A percentile compares a stretch with the other conserved stretches of the same genome.
phyloP scores from a whole-genome alignment of 345 rosid genomes.

The Gynandropsis gynandra region DNA sequence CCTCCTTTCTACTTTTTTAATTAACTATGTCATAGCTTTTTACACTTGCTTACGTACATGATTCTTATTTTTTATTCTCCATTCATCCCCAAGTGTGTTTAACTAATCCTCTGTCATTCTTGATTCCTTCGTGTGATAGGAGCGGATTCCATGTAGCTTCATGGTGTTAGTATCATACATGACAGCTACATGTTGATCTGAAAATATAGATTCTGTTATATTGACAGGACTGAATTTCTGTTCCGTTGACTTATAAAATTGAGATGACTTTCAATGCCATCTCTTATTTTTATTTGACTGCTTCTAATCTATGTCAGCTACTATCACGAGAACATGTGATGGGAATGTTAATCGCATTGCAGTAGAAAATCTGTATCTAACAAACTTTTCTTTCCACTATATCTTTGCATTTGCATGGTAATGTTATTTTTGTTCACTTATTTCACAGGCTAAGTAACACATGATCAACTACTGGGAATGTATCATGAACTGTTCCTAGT shows the following conservation, averaged over 20 bases:
- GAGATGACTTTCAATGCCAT: too few species aligned
- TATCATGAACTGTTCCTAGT: conserved; percentile 9
- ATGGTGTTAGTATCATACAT: not conserved
- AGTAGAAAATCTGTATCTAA: not conserved
- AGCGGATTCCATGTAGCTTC: not conserved
- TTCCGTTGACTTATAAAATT: too few species aligned
- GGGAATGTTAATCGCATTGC: conserved; percentile 1
- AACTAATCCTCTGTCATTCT: conserved; percentile 5
- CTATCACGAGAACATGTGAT: not conserved
- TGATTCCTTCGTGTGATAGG: conserved; percentile 21
- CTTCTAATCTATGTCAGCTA: too few species aligned
- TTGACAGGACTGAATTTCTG: too few species aligned
- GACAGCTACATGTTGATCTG: not conserved
- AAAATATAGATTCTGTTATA: not conserved
- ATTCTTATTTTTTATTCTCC: not conserved
- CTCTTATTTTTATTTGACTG: too few species aligned
- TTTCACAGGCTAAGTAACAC: conserved; percentile 8
- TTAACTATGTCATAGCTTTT: conserved; percentile 31
- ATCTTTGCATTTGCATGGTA: conserved; percentile 16
- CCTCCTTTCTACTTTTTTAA: conserved; percentile 26
- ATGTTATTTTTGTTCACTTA: conserved; percentile 16
- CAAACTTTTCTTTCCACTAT: conserved; percentile 6
- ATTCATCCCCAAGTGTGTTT: not conserved
- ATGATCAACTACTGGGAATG: conserved; percentile 16
- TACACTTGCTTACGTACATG: conserved; percentile 24